Percentiles rank a stretch among this genome's conserved stretches.
These are phyloP conservation scores for Colletotrichum costaricense DNA, from an alignment of 2,329 filamentous ascomycete species.

Conservation along the genomic window DNA sequence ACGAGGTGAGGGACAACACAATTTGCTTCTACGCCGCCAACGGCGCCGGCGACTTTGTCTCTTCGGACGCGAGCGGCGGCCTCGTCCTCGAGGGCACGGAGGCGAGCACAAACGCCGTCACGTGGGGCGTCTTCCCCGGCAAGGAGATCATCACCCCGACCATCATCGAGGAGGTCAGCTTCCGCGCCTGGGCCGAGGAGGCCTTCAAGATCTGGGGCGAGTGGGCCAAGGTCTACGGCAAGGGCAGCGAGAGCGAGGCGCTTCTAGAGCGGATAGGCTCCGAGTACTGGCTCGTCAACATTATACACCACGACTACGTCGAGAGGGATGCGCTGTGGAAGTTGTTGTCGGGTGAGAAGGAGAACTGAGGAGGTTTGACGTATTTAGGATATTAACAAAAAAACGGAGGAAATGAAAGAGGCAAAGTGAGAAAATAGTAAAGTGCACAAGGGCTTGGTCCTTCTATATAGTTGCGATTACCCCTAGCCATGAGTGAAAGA, in stretches of 20 bases:
- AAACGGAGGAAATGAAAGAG: neutral
- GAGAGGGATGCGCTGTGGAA: constrained; percentile 80
- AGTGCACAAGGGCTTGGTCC: neutral
- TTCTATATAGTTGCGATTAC: neutral
- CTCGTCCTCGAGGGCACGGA: constrained; percentile 45
- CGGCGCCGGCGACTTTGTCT: constrained; percentile 79
- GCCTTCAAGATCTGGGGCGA: constrained; percentile 96
- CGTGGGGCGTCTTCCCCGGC: constrained; percentile 94
- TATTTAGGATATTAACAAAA: neutral
- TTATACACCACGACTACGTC: constrained; percentile 84
- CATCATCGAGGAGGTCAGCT: constrained; percentile 95
- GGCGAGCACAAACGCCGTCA: constrained; percentile 88
- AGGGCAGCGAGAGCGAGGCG: constrained; percentile 75
- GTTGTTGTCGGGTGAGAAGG: constrained; percentile 60
- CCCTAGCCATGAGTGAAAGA: constrained; percentile 4
- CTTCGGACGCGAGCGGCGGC: constrained; percentile 66
- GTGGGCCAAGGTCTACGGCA: constrained; percentile 90
- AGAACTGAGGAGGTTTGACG: neutral
- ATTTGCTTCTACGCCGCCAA: constrained; percentile 93
- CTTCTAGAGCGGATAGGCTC: constrained; percentile 75
- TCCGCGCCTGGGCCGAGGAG: constrained; percentile 94
- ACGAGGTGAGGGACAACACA: constrained; percentile 68
- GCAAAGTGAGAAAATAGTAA: neutral
- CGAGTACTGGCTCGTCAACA: constrained; percentile 90
- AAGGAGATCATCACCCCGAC: constrained; percentile 98